These are phyloP conservation scores for Ramalina intermedia DNA, from an alignment of 495 filamentous ascomycete species.

Conservation along the genomic window DNA sequence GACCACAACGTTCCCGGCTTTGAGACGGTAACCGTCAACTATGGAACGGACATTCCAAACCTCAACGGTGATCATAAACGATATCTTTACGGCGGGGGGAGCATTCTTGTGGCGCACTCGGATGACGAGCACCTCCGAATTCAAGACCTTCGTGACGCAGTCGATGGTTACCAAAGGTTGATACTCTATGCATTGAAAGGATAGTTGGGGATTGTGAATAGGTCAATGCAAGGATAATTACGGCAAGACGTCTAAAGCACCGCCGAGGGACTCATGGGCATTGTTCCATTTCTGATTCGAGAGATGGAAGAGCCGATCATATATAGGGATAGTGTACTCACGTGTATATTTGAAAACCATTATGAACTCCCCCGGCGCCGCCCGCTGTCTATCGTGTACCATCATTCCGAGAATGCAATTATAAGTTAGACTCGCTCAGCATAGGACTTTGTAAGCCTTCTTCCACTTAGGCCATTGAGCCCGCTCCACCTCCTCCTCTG, in stretches of 20 bases:
- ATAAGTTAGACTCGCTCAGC: constrained; percentile 20
- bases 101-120: constrained; percentile 76
- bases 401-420: background rate
- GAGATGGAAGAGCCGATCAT: background rate
- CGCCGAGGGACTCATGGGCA: too few relatives aligned
- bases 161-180: constrained; percentile 56
- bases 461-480: constrained; percentile 75
- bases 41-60: constrained; percentile 83
- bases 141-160: constrained; percentile 50
- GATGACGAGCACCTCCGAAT: constrained; percentile 69
- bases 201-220: background rate
- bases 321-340: background rate
- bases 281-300: too few relatives aligned
- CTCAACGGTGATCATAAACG: constrained; percentile 56
- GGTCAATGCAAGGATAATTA: background rate
- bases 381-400: background rate
- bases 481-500: constrained; percentile 60
- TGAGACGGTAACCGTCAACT: constrained; percentile 65
- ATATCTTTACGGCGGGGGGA: constrained; percentile 83
- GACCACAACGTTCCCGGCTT: constrained; percentile 73
- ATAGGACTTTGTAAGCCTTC: constrained; percentile 48
- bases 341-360: background rate
- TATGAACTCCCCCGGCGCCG: background rate
- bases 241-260: too few relatives aligned
- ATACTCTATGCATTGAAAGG: constrained; percentile 3